These are phyloP conservation scores for Saturnispora besseyi DNA, from an alignment of 805 yeast species.

Conservation along the genomic window DNA sequence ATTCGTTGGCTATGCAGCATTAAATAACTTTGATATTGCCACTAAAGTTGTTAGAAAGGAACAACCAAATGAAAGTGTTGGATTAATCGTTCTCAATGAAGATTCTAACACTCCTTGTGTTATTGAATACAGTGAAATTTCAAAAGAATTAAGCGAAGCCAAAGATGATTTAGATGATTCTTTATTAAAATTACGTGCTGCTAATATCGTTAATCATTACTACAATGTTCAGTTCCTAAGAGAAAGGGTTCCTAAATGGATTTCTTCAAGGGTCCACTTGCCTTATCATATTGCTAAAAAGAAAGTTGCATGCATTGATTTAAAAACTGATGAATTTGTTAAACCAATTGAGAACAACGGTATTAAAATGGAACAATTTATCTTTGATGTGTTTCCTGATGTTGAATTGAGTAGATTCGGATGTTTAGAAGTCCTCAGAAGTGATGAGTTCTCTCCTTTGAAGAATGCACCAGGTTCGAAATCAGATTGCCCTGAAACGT, in stretches of 20 bases:
- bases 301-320: slow-evolving; percentile 55
- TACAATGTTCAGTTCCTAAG: slow-evolving; percentile 72
- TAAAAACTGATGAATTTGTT: slow-evolving; percentile 32
- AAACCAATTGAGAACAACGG: slow-evolving; percentile 82
- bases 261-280: slow-evolving; percentile 48
- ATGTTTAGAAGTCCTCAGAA: slow-evolving; percentile 81
- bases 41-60: slow-evolving; percentile 94
- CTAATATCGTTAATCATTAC: slow-evolving; percentile 95
- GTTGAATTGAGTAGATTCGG: slow-evolving; percentile 70
- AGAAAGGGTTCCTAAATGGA: slow-evolving; percentile 59
- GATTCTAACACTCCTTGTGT: slow-evolving; percentile 65
- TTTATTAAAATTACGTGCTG: slow-evolving; percentile 70
- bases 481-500: slow-evolving; percentile 79
- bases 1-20: slow-evolving; percentile 76
- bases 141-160: slow-evolving; percentile 54
- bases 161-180: slow-evolving; percentile 42
- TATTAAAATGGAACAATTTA: slow-evolving; percentile 90
- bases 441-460: slow-evolving; percentile 84
- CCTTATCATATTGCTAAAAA: slow-evolving; percentile 96
- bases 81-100: slow-evolving; percentile 70
- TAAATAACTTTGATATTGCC: slow-evolving; percentile 60
- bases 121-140: slow-evolving; percentile 89
- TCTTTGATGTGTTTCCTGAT: slow-evolving; percentile 88
- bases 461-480: slow-evolving; percentile 82
- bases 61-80: slow-evolving; percentile 81